Evolutionary conservation across 768 basidiomycete genomes (phyloP).

Genomic region (Calocybe gangraenosa): DNA sequence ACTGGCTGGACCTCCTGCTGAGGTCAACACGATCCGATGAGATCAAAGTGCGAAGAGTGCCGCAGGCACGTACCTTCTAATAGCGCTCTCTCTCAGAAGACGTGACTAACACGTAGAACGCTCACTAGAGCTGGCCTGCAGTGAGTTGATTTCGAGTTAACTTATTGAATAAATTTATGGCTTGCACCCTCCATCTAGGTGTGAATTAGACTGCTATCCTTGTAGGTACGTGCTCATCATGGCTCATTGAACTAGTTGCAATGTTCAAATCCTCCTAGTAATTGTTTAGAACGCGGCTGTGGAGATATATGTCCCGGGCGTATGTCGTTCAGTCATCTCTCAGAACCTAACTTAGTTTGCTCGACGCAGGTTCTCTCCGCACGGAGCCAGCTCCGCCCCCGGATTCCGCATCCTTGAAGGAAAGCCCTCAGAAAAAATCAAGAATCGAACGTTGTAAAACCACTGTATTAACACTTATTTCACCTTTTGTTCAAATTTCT

Average conservation of each 20-base stretch:
- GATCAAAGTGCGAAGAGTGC: slow-evolving; percentile 8
- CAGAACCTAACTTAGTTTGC: not conserved
- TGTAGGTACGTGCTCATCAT: slow-evolving; percentile 8
- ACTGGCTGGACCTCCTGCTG: slow-evolving; percentile 8
- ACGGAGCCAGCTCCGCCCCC: not conserved
- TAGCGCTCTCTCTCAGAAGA: not conserved
- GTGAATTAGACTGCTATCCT: slow-evolving; percentile 8
- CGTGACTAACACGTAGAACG: not conserved
- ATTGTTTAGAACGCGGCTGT: slow-evolving; percentile 11
- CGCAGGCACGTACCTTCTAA: slow-evolving; percentile 1
- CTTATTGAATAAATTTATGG: not conserved
- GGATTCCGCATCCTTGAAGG: slow-evolving; percentile 5
- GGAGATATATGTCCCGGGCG: slow-evolving; percentile 1
- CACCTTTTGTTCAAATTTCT: not conserved
- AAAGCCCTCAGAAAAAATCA: not conserved
- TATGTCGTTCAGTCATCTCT: not conserved
- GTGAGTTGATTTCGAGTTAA: not conserved
- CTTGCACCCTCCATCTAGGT: too few relatives aligned
- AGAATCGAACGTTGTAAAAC: not conserved
- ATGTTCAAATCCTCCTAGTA: slow-evolving; percentile 1
- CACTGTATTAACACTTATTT: not conserved
- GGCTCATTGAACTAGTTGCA: not conserved
- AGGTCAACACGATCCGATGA: slow-evolving; percentile 3
- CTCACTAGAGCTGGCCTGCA: slow-evolving; percentile 7
- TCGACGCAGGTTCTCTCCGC: not conserved